phyloP scores from a whole-genome alignment of 1,284 basidiomycete genomes.

The Kwoniella shivajii region DNA sequence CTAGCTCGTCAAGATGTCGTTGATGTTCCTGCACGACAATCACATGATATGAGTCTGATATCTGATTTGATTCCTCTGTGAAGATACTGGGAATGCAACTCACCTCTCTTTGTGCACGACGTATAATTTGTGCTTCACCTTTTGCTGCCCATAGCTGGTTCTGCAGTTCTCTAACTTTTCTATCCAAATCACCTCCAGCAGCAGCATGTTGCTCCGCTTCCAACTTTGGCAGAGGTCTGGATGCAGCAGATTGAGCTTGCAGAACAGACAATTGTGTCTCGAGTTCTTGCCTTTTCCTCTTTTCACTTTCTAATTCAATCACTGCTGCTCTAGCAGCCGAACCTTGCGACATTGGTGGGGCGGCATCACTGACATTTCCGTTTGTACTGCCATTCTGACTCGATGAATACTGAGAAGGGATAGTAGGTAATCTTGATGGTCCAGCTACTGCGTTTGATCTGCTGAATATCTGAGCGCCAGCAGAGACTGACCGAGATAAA shows the following conservation, averaged over 20 bases:
- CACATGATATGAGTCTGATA: too few species aligned
- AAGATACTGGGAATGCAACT: slow-evolving; percentile 1
- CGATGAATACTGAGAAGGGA: slow-evolving; percentile 29
- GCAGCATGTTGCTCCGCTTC: neutral
- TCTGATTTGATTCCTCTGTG: neutral
- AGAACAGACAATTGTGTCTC: slow-evolving; percentile 25
- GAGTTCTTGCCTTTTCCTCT: slow-evolving; percentile 21
- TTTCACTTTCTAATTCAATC: slow-evolving; percentile 40
- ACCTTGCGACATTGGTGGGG: slow-evolving; percentile 33
- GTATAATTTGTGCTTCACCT: slow-evolving; percentile 39
- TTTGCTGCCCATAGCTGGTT: slow-evolving; percentile 37
- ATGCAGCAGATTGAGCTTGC: neutral
- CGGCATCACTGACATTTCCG: slow-evolving; percentile 21
- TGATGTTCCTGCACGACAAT: slow-evolving; percentile 20
- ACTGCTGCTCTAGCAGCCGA: slow-evolving; percentile 32
- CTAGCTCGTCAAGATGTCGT: slow-evolving; percentile 19
- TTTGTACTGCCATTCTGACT: slow-evolving; percentile 8
- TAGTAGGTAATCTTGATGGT: slow-evolving; percentile 31
- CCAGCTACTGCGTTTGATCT: slow-evolving; percentile 4
- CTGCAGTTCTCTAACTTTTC: slow-evolving; percentile 27
- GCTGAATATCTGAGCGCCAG: slow-evolving; percentile 30
- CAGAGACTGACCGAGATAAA: slow-evolving; percentile 40
- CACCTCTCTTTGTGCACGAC: slow-evolving; percentile 37
- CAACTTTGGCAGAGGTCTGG: slow-evolving; percentile 2
- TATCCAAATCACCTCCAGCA: slow-evolving; percentile 1